A percentile compares a stretch with the other conserved stretches of the same genome.
phyloP scores from a whole-genome alignment of 2,329 filamentous ascomycete genomes.

The Trichoderma pleuroti region DNA sequence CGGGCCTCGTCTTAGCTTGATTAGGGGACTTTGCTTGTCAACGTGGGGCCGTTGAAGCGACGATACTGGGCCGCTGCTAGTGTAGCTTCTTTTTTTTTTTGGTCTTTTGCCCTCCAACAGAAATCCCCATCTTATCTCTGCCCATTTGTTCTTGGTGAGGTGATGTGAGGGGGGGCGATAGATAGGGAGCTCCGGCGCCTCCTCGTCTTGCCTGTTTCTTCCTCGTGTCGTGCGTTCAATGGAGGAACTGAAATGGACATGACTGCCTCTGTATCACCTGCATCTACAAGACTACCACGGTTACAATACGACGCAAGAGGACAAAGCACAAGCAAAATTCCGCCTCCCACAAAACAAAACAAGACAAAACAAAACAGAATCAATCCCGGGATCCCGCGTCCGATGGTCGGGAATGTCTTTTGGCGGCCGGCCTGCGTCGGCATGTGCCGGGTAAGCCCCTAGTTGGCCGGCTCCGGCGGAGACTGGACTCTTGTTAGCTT shows the following conservation, averaged over 20 bases:
- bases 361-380: too few relatives aligned
- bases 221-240: background rate
- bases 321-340: background rate
- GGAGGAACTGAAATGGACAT: background rate
- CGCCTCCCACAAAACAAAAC: background rate
- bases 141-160: background rate
- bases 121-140: background rate
- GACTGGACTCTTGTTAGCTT: background rate
- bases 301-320: background rate
- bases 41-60: constrained; percentile 9
- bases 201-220: background rate
- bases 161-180: background rate
- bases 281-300: background rate
- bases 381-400: constrained; percentile 5
- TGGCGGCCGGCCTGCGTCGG: constrained; percentile 18
- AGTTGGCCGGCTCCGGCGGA: constrained; percentile 10
- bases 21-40: background rate
- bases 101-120: background rate
- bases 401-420: constrained; percentile 7
- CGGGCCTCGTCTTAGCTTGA: background rate
- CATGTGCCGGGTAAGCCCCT: constrained; percentile 12
- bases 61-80: background rate
- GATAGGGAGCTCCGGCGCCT: background rate
- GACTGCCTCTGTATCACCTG: background rate
- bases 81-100: background rate